Evolutionary conservation across 495 filamentous ascomycete genomes (phyloP), one percentile per base, ranked within the genome.

Genomic region (Penicillium manginii): DNA sequence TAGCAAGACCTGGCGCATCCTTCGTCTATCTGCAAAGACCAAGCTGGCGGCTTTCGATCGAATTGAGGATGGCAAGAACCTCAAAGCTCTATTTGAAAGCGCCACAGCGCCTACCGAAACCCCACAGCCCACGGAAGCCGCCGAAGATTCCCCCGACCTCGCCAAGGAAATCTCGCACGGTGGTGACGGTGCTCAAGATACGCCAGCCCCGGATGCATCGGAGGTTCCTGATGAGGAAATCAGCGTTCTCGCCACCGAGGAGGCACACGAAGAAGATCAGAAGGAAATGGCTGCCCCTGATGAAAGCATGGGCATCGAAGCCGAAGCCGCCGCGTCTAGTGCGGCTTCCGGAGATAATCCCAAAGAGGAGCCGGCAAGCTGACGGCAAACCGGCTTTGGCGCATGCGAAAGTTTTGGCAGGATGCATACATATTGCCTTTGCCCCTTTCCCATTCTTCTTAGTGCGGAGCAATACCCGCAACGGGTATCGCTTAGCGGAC

Each of bases 1-100:
- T 21, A 96, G 91, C 78, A 93, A 96, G 73, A 88, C 84, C 31
- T 98, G 94, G 94, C 84, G 91, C 58, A 87, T 89, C 18, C 76
- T 98, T 46, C 85, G 94, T 37, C 83, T 97, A 54, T 88, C 91
- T 4, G 83, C 86, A 40, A 87, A 81, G 63, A 84, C 76, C 60
- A 89, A 86, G 61, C 83, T 97, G 26, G 81, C 82, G 39, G 67
- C 84, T 12, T 96, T 97, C 66, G 91, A 97, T 67, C 91, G 90
- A 68, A 86, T 96, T 17, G 92, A 96, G 17, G 86, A 92, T 62
- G 88, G 86, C 42, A 87, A 89, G 61, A 90, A 89, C 45, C 61
- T 88, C 35, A 68, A 81, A 40, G 62, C 66, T 18, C 73, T 88
- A n/a, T 82, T 87, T 50, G 75, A 81, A 54, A 55, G 37, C 11